Percentiles rank a stretch among this genome's conserved stretches.
These are phyloP conservation scores for Anisodus acutangulus DNA, from an alignment of 257 asterid genomes.

Conservation along the genomic window DNA sequence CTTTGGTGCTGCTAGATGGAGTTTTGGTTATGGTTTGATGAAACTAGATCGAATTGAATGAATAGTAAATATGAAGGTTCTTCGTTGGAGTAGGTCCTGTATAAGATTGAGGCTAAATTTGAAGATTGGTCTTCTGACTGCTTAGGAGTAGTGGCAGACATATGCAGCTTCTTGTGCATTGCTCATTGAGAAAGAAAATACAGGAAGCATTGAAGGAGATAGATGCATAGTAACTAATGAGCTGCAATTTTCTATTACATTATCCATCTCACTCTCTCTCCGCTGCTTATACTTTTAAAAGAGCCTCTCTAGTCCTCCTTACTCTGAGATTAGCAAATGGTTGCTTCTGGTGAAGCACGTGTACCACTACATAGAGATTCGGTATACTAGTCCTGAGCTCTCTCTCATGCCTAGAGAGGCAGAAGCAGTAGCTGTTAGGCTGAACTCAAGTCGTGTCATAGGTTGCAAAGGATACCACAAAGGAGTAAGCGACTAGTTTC, in stretches of 20 bases:
- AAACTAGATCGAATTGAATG: neutral
- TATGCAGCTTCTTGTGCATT: too few relatives aligned
- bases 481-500: constrained; percentile 17
- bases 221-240: neutral
- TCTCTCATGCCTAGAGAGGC: neutral
- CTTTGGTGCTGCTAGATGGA: neutral
- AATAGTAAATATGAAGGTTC: neutral
- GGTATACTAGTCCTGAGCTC: neutral
- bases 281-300: neutral
- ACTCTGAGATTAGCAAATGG: neutral
- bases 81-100: neutral
- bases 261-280: neutral
- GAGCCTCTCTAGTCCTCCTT: neutral
- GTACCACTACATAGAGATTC: constrained; percentile 11
- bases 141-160: too few relatives aligned
- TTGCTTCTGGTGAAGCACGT: neutral
- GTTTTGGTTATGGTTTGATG: neutral
- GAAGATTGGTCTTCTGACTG: neutral
- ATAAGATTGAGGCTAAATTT: constrained; percentile 10
- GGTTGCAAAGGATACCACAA: neutral
- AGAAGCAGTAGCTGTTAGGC: neutral
- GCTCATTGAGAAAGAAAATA: constrained; percentile 17
- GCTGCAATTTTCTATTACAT: neutral
- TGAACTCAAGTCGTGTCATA: neutral
- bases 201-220: constrained; percentile 1